These are phyloP conservation scores for Trichomonascaceae sp. DNA, from an alignment of 1,139 yeast species.

Conservation along the genomic window DNA sequence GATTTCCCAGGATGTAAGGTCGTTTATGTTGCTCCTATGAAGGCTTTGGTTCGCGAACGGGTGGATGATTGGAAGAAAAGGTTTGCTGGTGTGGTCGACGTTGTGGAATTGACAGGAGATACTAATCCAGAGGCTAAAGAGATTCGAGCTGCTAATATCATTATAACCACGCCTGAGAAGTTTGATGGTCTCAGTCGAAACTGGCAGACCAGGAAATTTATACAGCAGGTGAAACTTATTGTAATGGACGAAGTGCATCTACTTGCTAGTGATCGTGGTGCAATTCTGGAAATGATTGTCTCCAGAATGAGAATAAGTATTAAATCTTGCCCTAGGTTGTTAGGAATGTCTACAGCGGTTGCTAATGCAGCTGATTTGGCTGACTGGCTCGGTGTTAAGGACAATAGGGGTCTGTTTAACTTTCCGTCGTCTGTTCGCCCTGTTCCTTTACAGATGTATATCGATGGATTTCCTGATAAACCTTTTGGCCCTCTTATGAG, in stretches of 20 bases:
- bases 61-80: constrained; percentile 85
- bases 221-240: constrained; percentile 81
- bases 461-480: constrained; percentile 95
- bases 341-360: constrained; percentile 97
- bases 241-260: constrained; percentile 98
- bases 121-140: constrained; percentile 85
- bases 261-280: constrained; percentile 96
- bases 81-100: constrained; percentile 39
- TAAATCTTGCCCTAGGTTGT: constrained; percentile 63
- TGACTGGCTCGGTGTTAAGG: constrained; percentile 88
- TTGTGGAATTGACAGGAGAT: constrained; percentile 96
- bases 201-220: constrained; percentile 94
- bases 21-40: constrained; percentile 98
- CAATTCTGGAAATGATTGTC: constrained; percentile 96
- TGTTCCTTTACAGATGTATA: constrained; percentile 94
- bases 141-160: constrained; percentile 83
- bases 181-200: constrained; percentile 98
- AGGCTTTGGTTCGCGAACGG: constrained; percentile 92
- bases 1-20: constrained; percentile 76
- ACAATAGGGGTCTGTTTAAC: constrained; percentile 67
- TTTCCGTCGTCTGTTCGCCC: constrained; percentile 96
- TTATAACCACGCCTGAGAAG: constrained; percentile 96
- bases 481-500: constrained; percentile 93
- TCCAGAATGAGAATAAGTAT: constrained; percentile 92
- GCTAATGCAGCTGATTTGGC: constrained; percentile 98